Evolutionary conservation across 805 yeast genomes (phyloP), one percentile per base, ranked within the genome.

Genomic region (Candida lessepsii): DNA sequence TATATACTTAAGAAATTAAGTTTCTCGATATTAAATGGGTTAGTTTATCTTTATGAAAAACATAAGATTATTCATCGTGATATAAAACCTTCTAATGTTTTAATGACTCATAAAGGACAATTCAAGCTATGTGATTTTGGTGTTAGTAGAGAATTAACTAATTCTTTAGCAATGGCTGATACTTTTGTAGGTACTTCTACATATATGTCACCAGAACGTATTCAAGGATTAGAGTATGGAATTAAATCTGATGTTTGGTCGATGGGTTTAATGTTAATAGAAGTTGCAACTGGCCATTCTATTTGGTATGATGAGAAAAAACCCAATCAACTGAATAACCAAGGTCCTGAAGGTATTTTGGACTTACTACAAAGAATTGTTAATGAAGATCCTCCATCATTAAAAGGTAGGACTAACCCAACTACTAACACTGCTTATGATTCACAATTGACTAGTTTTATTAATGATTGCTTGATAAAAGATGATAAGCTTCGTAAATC

Each of bases 161-260:
- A 91, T 61, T 93, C 99, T 1, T 76, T 93, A 43, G 73, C 73
- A 21, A 62, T 67, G 67, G 99, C 97, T 0, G 96, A 93, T 54
- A 93, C 99, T 0, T 93, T 93, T 70, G 98, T 93, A 8, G 99
- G 99, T 1, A 93, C 99, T 0, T 88, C 96, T 1, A 88, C 95
- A 0, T 93, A 93, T 58, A 93, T 93, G 75, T 86, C 96, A 1
- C 99, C 99, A 0, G 99, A 93, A 54, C 75, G 99, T 47, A 91
- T 93, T 40, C 96, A 89, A 63, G 99, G 99, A 14, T 87, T 86
- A 30, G 82, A 83, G 8, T 93, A 93, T 63, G 85, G 96, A 7
- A 83, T 90, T n/a, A 89, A 90, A 51, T 91, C 96, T 27, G 99
- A 93, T 60, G 91, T 93, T 9, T 93, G 99, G 99, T 88, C 97